phyloP scores from a whole-genome alignment of 2,329 filamentous ascomycete species.

The Talaromyces sp. region DNA sequence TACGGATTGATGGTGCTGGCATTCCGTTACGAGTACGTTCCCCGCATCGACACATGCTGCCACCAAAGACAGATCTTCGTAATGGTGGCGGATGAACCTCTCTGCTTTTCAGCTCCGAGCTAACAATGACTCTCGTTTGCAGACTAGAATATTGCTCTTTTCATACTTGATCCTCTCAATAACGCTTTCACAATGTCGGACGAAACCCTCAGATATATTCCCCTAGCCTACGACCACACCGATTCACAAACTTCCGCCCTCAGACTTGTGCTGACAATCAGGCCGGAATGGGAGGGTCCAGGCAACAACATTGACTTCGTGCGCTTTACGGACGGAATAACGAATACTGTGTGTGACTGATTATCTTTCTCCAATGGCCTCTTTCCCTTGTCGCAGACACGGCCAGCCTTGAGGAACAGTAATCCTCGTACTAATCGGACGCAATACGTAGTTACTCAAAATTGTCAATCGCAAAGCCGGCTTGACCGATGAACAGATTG shows the following conservation, averaged over 20 bases:
- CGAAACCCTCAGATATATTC: constrained; percentile 53
- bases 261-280: constrained; percentile 71
- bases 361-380: neutral
- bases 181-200: constrained; percentile 16
- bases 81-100: neutral
- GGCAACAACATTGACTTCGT: constrained; percentile 77
- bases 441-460: constrained; percentile 47
- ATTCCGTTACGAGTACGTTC: constrained; percentile 1
- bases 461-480: constrained; percentile 54
- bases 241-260: constrained; percentile 76
- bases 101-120: neutral
- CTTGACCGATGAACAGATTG: constrained; percentile 70
- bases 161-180: neutral
- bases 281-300: constrained; percentile 74
- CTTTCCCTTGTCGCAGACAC: neutral
- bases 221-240: constrained; percentile 71
- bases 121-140: neutral
- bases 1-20: neutral
- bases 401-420: constrained; percentile 22
- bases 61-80: neutral
- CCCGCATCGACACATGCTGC: constrained; percentile 4
- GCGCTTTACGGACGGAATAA: constrained; percentile 96
- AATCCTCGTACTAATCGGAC: constrained; percentile 12
- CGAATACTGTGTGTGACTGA: constrained; percentile 69
- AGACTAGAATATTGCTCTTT: neutral